Percentiles rank a stretch among this genome's conserved stretches.
Evolutionary conservation across 2,329 filamentous ascomycete genomes (phyloP).

Genomic region (Penicillium paneum): DNA sequence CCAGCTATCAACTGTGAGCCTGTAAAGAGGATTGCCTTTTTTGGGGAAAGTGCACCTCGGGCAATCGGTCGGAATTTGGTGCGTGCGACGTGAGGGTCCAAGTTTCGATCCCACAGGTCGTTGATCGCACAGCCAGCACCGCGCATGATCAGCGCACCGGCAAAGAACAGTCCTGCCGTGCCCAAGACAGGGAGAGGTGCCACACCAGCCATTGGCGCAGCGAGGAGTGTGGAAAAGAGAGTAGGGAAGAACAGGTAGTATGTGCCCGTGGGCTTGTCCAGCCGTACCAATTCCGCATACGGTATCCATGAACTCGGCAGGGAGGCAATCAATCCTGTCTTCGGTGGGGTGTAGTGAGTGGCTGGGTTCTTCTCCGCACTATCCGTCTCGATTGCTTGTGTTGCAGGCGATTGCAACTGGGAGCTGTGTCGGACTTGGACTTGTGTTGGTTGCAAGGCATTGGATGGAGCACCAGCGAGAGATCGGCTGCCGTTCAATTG

Average conservation of each 20-base stretch:
- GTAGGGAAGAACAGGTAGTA: constrained; percentile 55
- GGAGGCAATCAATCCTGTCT: constrained; percentile 45
- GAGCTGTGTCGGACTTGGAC: constrained; percentile 4
- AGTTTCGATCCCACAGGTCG: constrained; percentile 54
- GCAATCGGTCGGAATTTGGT: constrained; percentile 53
- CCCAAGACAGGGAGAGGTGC: constrained; percentile 37
- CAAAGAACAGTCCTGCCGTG: constrained; percentile 41
- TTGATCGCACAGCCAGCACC: constrained; percentile 56
- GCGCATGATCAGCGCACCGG: constrained; percentile 49
- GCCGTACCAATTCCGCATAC: constrained; percentile 53
- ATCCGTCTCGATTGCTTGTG: background rate
- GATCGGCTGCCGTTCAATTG: background rate
- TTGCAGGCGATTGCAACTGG: constrained; percentile 10
- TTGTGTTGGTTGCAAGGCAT: background rate
- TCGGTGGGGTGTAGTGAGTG: constrained; percentile 45
- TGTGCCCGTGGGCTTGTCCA: constrained; percentile 52
- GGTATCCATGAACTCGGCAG: constrained; percentile 53
- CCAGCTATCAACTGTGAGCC: constrained; percentile 43
- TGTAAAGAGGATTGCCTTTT: constrained; percentile 46
- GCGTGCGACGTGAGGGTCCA: constrained; percentile 53
- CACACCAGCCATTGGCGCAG: constrained; percentile 39
- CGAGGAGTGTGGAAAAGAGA: constrained; percentile 47
- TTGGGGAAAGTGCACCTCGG: constrained; percentile 49
- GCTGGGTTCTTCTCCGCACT: constrained; percentile 15
- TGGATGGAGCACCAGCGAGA: background rate